Base-by-base conservation (phyloP, 2,329 filamentous ascomycete genomes). In the Tolypocladium sp. region DNA sequence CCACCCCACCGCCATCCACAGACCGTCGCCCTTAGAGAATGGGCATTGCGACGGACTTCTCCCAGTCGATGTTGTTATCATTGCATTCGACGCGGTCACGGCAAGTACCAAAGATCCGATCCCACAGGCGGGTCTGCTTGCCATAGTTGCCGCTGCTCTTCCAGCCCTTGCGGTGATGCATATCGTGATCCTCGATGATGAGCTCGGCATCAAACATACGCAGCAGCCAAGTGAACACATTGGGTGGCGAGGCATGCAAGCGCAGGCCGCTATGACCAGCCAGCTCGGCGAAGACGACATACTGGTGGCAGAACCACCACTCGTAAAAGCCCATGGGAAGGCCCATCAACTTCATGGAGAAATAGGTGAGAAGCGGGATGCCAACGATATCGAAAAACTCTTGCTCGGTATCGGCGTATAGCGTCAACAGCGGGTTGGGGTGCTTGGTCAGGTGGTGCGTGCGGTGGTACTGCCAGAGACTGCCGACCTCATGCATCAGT, bases 381-480 rank as follows among this genome's bases (percentile, higher is more conserved):
- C 70, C 73, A 10, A 69, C 71, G 27, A 76, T 74, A 52, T 77
- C 74, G 59, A 76, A 71, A 15, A 77, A 64, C 58, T 77, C 74
- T 58, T 77, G 75, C 61, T 75, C 75, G 8, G 63, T 56, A 55
- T 77, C 76, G 55, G 75, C 74, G 63, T 76, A 77, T 2, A 72
- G 67, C 0, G 75, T 71, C 0, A 77, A 64, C 0, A 78, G 68
- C 7, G 74, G 73, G 54, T 75, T 76, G 6, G 76, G 76, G 58
- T 78, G 76, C 60, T 77, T 77, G 49, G 75, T 76, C 4, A 77
- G 64, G 63, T 78, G 76, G 59, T 77, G 76, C 1, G 75, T 77
- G 57, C 74, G 72, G 66, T 78, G 76, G 56, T 70, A 77, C 54
- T 74, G 70, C 76, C 76, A 78, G n/a, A 78, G 67, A 1, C 60